Conservation (phyloP, 2,329 filamentous ascomycete genomes). For the Sclerotinia subarctica region DNA sequence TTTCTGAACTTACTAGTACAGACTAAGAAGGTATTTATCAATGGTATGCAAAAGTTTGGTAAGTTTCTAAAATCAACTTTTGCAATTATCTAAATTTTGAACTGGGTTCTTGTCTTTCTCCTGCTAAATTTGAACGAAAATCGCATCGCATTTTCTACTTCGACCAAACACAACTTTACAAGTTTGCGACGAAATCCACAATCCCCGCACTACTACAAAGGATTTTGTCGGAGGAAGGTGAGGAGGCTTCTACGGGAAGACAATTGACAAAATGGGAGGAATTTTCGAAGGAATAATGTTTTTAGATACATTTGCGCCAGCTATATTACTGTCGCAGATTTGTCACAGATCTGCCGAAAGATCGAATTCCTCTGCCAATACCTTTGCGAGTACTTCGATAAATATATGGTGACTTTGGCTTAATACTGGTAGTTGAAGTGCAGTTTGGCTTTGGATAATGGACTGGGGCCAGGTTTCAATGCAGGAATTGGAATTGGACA, state of each 20-base stretch:
- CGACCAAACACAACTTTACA: not conserved
- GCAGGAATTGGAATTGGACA: not conserved
- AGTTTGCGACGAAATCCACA: not conserved
- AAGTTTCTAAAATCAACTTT: not conserved
- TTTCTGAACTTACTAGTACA: rapidly evolving
- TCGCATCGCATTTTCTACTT: slow-evolving; percentile 1
- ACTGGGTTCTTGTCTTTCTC: not conserved
- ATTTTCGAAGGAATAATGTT: not conserved
- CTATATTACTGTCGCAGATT: not conserved
- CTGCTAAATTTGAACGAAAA: not conserved
- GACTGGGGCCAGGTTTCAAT: too few relatives aligned
- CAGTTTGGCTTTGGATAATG: not conserved
- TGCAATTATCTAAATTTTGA: not conserved
- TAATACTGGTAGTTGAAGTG: not conserved
- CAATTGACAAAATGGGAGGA: not conserved
- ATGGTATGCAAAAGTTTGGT: not conserved
- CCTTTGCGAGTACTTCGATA: not conserved
- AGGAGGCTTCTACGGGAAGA: not conserved
- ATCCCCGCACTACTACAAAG: not conserved
- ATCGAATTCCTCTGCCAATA: not conserved
- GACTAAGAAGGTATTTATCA: not conserved
- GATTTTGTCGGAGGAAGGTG: not conserved
- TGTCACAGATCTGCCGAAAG: not conserved
- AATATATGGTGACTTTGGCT: not conserved
- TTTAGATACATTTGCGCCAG: not conserved